Evolutionary conservation across 2,329 filamentous ascomycete species (phyloP).

Genomic region (Apiospora rasikravindrae): DNA sequence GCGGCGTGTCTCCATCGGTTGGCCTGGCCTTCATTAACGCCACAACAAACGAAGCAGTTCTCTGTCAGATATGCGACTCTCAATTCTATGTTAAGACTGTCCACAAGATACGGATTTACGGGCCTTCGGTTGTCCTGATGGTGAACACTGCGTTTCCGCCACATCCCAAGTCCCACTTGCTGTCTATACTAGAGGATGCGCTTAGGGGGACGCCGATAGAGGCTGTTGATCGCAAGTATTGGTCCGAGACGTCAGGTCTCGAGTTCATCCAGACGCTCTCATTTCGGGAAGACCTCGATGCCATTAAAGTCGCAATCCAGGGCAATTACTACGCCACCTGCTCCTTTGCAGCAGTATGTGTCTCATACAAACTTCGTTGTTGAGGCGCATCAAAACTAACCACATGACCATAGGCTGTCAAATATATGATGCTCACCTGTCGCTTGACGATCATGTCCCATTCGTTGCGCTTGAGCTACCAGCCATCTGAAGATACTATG

Average conservation of each 20-base stretch:
- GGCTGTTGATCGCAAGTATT: constrained; percentile 76
- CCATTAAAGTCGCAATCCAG: constrained; percentile 77
- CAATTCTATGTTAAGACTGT: constrained; percentile 89
- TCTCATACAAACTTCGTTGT: constrained; percentile 24
- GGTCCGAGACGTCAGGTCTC: constrained; percentile 79
- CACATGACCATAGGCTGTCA: constrained; percentile 66
- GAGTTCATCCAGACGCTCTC: constrained; percentile 82
- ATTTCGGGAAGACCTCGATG: constrained; percentile 78
- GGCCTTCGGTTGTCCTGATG: constrained; percentile 80
- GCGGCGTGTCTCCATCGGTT: constrained; percentile 83
- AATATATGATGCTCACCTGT: constrained; percentile 77
- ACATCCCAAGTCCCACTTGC: constrained; percentile 74
- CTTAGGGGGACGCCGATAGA: constrained; percentile 66
- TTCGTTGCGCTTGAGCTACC: constrained; percentile 84
- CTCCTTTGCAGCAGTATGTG: constrained; percentile 80
- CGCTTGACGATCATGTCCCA: constrained; percentile 74
- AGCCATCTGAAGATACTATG: constrained; percentile 90
- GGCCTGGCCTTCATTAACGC: constrained; percentile 89
- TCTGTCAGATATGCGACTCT: constrained; percentile 92
- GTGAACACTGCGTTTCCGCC: constrained; percentile 70
- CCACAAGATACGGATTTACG: constrained; percentile 82
- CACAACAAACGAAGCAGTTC: constrained; percentile 79
- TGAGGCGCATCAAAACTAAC: background rate
- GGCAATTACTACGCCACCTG: constrained; percentile 89
- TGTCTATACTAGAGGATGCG: constrained; percentile 75